Percentiles rank a stretch among this genome's conserved stretches.
Conservation (phyloP, 129 eudicot genomes). For the Apium graveolens region DNA sequence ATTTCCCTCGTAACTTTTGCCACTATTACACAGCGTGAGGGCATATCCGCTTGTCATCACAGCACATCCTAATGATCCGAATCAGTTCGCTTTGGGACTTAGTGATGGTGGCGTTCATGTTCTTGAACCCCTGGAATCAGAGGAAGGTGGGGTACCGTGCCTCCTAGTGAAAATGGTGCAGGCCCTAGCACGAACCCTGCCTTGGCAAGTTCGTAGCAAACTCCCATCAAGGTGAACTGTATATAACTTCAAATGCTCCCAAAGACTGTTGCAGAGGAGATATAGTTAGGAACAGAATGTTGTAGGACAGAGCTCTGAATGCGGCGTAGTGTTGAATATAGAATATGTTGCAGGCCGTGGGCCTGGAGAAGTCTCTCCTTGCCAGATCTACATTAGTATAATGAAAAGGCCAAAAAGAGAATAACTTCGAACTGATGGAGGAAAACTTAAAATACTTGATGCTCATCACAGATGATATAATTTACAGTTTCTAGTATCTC, state of each 20-base stretch:
- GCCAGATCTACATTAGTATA: neutral
- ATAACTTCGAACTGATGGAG: neutral
- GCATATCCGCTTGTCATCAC: conserved; percentile 35
- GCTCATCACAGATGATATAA: neutral
- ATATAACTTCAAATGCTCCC: neutral
- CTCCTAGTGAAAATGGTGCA: conserved; percentile 26
- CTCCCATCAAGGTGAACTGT: neutral
- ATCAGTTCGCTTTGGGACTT: conserved; percentile 51
- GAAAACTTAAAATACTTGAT: neutral
- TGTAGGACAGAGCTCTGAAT: neutral
- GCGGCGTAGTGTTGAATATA: neutral
- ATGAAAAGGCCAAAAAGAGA: neutral
- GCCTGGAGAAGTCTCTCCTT: neutral
- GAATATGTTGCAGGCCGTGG: neutral
- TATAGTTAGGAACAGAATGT: neutral
- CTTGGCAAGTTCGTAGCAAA: conserved; percentile 24
- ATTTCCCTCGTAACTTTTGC: neutral
- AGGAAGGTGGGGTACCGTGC: conserved; percentile 41
- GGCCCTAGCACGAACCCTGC: conserved; percentile 31
- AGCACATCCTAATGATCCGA: conserved; percentile 45
- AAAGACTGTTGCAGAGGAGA: neutral
- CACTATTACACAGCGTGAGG: conserved; percentile 21
- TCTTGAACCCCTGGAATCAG: conserved; percentile 51
- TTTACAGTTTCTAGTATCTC: neutral
- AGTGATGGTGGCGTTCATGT: conserved; percentile 46